These are phyloP conservation scores for Fonsecaea multimorphosa DNA, from an alignment of 2,329 filamentous ascomycete genomes.

Conservation along the genomic window DNA sequence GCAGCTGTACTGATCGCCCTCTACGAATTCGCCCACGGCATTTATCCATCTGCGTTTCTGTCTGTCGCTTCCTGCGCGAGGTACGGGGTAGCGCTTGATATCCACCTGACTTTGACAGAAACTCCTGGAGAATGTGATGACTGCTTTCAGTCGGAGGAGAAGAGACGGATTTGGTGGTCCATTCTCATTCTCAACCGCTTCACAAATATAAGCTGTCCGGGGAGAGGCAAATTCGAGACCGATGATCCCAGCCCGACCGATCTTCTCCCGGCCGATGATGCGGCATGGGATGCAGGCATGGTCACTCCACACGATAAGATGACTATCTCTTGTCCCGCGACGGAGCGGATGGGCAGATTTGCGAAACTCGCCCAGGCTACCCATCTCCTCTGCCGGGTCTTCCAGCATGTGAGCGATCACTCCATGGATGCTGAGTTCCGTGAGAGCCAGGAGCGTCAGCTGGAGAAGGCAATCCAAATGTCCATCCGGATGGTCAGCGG, in stretches of 20 bases:
- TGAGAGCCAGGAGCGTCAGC: slow-evolving; percentile 6
- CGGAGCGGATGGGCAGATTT: slow-evolving; percentile 14
- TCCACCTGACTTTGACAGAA: slow-evolving; percentile 15
- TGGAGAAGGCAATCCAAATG: slow-evolving; percentile 5
- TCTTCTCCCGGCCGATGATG: slow-evolving; percentile 7
- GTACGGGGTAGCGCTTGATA: slow-evolving; percentile 28
- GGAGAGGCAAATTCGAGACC: slow-evolving; percentile 7
- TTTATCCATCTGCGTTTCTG: slow-evolving; percentile 45
- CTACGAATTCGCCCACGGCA: slow-evolving; percentile 44
- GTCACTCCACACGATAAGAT: slow-evolving; percentile 8
- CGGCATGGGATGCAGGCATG: slow-evolving; percentile 6
- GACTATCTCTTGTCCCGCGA: slow-evolving; percentile 4
- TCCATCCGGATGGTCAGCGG: slow-evolving; percentile 15
- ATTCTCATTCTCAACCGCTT: slow-evolving; percentile 42
- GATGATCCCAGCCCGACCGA: background rate
- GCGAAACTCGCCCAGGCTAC: slow-evolving; percentile 10
- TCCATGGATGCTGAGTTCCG: slow-evolving; percentile 9
- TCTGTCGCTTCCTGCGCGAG: slow-evolving; percentile 33
- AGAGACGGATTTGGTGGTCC: slow-evolving; percentile 41
- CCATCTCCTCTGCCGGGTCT: slow-evolving; percentile 16
- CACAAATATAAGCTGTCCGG: slow-evolving; percentile 10
- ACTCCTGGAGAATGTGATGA: slow-evolving; percentile 18
- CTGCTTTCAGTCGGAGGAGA: slow-evolving; percentile 38
- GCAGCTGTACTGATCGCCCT: slow-evolving; percentile 41
- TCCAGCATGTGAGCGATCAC: slow-evolving; percentile 1